Conservation (phyloP, 2,329 filamentous ascomycete genomes). For the Pseudocercospora cruenta region DNA sequence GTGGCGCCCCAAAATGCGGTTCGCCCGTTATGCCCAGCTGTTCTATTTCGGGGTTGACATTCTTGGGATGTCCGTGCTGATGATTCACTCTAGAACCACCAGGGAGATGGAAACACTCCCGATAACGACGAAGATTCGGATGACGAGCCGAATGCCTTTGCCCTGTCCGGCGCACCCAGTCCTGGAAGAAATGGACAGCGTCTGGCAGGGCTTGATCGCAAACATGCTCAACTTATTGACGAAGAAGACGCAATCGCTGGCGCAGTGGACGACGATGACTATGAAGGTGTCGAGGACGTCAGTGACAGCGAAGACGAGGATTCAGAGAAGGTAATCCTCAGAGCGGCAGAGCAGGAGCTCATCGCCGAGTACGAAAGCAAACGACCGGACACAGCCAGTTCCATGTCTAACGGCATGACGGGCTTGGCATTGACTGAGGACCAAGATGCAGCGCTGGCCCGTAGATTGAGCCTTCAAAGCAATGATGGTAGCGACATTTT, state of each 20-base stretch:
- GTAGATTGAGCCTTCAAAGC: slow-evolving; percentile 33
- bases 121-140: slow-evolving; percentile 28
- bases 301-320: slow-evolving; percentile 36
- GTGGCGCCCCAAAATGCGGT: neutral
- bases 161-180: slow-evolving; percentile 36
- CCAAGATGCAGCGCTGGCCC: slow-evolving; percentile 26
- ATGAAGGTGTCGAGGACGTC: slow-evolving; percentile 36
- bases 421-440: slow-evolving; percentile 17
- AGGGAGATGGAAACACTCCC: slow-evolving; percentile 25
- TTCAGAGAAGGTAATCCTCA: slow-evolving; percentile 28
- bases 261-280: slow-evolving; percentile 35
- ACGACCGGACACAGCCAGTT: slow-evolving; percentile 24
- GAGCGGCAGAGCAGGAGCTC: slow-evolving; percentile 34
- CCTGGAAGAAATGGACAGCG: slow-evolving; percentile 26
- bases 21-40: neutral
- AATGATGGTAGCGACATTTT: slow-evolving; percentile 22
- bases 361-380: slow-evolving; percentile 35
- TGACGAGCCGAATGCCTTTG: slow-evolving; percentile 34
- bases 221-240: slow-evolving; percentile 18
- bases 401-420: slow-evolving; percentile 32
- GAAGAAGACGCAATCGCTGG: slow-evolving; percentile 24
- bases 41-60: neutral
- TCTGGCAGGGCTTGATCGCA: slow-evolving; percentile 34
- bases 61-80: neutral
- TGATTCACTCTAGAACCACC: slow-evolving; percentile 15